Conservation (phyloP, 257 asterid genomes). For the Scutellaria galericulata region DNA sequence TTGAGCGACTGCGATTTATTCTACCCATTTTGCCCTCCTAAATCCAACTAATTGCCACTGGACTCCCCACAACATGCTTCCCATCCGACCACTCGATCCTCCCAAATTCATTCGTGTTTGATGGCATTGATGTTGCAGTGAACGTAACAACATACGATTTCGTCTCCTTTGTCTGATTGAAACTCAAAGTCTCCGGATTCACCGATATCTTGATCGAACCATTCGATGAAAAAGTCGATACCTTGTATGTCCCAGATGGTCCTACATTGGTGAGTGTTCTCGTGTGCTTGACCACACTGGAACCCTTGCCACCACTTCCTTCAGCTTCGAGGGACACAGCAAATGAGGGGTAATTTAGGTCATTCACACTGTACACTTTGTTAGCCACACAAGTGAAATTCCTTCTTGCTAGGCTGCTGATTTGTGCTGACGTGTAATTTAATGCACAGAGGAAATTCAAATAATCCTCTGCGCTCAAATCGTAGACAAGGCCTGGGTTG, state of each 20-base stretch:
- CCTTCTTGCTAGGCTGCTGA: slow-evolving; percentile 61
- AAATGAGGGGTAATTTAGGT: slow-evolving; percentile 92
- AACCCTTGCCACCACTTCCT: slow-evolving; percentile 27
- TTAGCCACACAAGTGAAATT: slow-evolving; percentile 64
- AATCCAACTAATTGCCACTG: slow-evolving; percentile 76
- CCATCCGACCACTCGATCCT: slow-evolving; percentile 92
- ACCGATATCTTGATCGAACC: slow-evolving; percentile 60
- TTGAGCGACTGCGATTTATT: slow-evolving; percentile 31
- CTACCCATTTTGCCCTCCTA: slow-evolving; percentile 39
- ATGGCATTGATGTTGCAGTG: slow-evolving; percentile 54
- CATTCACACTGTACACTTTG: slow-evolving; percentile 58
- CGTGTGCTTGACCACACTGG: slow-evolving; percentile 60
- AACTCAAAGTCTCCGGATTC: slow-evolving; percentile 63
- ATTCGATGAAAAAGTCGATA: slow-evolving; percentile 42
- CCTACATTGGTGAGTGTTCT: slow-evolving; percentile 85
- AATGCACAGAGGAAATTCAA: slow-evolving; percentile 77
- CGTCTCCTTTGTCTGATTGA: slow-evolving; percentile 58
- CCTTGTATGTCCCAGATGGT: slow-evolving; percentile 73
- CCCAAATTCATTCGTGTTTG: slow-evolving; percentile 64
- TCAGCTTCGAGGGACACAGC: slow-evolving; percentile 52
- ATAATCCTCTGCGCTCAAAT: slow-evolving; percentile 54
- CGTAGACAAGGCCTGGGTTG: slow-evolving; percentile 86
- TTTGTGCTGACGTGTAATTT: slow-evolving; percentile 65
- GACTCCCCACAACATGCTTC: slow-evolving; percentile 81
- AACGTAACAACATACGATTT: slow-evolving; percentile 73